phyloP scores from a whole-genome alignment of 345 rosid genomes.

The Aquilaria malaccensis region DNA sequence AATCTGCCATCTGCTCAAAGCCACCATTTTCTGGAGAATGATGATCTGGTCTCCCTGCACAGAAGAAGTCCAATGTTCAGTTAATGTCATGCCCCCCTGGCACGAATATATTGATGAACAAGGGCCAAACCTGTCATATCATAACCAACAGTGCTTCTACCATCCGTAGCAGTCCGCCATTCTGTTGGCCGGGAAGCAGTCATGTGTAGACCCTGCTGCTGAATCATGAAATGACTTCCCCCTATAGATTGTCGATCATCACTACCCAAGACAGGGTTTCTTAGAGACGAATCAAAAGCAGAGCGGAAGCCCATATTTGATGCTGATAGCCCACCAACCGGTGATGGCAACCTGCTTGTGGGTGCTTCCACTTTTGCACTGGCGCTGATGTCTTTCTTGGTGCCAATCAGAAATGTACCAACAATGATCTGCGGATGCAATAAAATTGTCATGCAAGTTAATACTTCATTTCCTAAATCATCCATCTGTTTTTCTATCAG shows the following conservation, averaged over 20 bases:
- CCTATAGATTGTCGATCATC: conserved; percentile 39
- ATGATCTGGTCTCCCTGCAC: conserved; percentile 46
- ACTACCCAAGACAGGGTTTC: conserved; percentile 36
- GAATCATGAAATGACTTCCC: conserved; percentile 49
- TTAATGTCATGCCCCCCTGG: conserved; percentile 1
- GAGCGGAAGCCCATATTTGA: conserved; percentile 37
- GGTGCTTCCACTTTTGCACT: conserved; percentile 45
- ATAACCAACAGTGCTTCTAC: conserved; percentile 28
- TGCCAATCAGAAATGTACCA: conserved; percentile 53
- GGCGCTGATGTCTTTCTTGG: conserved; percentile 36
- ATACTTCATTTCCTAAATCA: neutral
- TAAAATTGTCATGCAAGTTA: neutral
- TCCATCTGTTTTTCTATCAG: neutral
- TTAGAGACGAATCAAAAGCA: conserved; percentile 38
- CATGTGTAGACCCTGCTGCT: conserved; percentile 37
- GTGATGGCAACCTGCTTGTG: conserved; percentile 33
- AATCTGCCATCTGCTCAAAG: conserved; percentile 40
- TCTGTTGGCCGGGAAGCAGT: conserved; percentile 33
- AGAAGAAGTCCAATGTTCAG: conserved; percentile 11
- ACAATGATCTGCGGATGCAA: conserved; percentile 49
- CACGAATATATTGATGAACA: neutral
- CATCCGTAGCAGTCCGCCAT: conserved; percentile 42
- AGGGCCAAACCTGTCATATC: conserved; percentile 41
- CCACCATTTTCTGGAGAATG: conserved; percentile 65
- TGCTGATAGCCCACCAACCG: conserved; percentile 37